phyloP scores from a whole-genome alignment of 2,329 filamentous ascomycete species.

The Fusarium nurragi region DNA sequence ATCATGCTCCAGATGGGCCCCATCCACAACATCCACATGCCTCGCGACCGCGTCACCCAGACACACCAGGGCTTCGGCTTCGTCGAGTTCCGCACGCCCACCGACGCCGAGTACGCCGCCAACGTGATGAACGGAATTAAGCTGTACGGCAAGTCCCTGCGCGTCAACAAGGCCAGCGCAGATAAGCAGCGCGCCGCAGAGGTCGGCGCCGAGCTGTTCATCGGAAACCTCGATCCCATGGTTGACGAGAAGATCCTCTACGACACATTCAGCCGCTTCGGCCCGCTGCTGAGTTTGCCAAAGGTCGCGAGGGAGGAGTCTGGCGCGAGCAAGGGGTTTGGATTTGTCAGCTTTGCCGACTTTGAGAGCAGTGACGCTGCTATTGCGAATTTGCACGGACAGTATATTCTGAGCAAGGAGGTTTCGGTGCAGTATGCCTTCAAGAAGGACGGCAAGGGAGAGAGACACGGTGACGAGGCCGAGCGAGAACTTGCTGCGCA shows the following conservation, averaged over 20 bases:
- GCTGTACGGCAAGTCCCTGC: conserved; percentile 91
- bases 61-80: conserved; percentile 98
- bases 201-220: conserved; percentile 95
- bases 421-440: conserved; percentile 97
- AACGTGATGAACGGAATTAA: conserved; percentile 97
- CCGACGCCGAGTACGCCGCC: conserved; percentile 95
- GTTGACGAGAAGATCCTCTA: conserved; percentile 96
- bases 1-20: conserved; percentile 98
- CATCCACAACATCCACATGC: conserved; percentile 97
- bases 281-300: conserved; percentile 81
- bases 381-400: conserved; percentile 90
- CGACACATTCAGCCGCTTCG: conserved; percentile 93
- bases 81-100: conserved; percentile 95
- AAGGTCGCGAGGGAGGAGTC: conserved; percentile 93
- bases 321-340: conserved; percentile 92
- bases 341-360: conserved; percentile 90
- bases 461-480: conserved; percentile 92
- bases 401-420: conserved; percentile 97
- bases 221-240: conserved; percentile 93
- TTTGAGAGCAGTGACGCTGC: conserved; percentile 95
- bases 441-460: conserved; percentile 98
- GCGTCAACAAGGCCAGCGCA: conserved; percentile 91
- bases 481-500: conserved; percentile 91
- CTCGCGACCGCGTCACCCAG: conserved; percentile 97
- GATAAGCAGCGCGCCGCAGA: conserved; percentile 95